Evolutionary conservation across 805 yeast genomes (phyloP).

Genomic region (Schwanniomyces occidentalis): DNA sequence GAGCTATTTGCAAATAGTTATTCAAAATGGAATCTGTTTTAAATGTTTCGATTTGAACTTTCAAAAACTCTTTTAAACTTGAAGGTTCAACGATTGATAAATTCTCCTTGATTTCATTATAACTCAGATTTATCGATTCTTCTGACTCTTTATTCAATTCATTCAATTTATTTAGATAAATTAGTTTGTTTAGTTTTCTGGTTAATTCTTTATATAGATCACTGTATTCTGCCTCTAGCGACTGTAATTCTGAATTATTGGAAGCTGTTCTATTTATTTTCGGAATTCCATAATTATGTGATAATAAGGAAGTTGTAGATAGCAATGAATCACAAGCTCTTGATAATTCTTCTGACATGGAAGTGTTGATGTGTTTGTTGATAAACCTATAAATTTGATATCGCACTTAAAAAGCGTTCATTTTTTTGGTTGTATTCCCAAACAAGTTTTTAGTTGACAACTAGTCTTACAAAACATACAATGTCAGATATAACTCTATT

Average conservation of each 20-base stretch:
- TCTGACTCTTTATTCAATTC: slow-evolving; percentile 16
- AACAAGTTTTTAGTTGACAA: no score
- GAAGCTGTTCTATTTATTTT: slow-evolving; percentile 2
- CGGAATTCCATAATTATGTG: slow-evolving; percentile 37
- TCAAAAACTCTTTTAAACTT: slow-evolving; percentile 18
- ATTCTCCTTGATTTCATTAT: slow-evolving; percentile 12
- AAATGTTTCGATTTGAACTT: slow-evolving; percentile 18
- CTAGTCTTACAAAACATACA: background rate
- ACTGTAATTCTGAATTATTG: slow-evolving; percentile 6
- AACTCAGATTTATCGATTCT: slow-evolving; percentile 14
- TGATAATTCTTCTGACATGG: slow-evolving; percentile 18
- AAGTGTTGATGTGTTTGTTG: no score
- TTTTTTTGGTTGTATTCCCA: background rate
- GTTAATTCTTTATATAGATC: slow-evolving; percentile 23
- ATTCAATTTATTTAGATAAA: slow-evolving; percentile 27
- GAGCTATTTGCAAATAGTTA: slow-evolving; percentile 25
- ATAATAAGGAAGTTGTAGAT: slow-evolving; percentile 19
- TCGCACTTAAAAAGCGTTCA: slow-evolving; percentile 3
- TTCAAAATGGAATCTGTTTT: slow-evolving; percentile 27
- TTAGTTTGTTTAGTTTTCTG: slow-evolving; percentile 23
- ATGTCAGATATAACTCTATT: slow-evolving; percentile 13
- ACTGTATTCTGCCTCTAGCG: slow-evolving; percentile 28
- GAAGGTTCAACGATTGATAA: slow-evolving; percentile 10
- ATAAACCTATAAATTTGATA: background rate
- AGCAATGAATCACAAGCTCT: slow-evolving; percentile 25